Base-by-base conservation (phyloP, 2,329 filamentous ascomycete species). In the Epichloe typhina region DNA sequence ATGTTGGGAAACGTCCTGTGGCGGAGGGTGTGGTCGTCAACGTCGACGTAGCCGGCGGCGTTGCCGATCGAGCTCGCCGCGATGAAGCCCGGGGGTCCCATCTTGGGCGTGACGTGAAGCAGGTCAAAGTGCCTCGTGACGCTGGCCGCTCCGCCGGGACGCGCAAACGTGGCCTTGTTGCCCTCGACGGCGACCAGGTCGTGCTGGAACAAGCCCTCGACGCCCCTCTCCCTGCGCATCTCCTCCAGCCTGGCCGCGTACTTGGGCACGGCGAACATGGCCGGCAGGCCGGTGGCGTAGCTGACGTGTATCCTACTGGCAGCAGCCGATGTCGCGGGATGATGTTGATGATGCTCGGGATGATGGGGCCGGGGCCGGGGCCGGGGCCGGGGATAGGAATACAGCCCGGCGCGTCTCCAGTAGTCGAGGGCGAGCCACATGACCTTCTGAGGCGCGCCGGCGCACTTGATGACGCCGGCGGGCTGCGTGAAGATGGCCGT, bases 401-500 rank as follows among this genome's bases (percentile, higher is more conserved):
- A 80, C 3, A 77, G 60, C 2, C 76, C 77, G 0, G 67, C 66
- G 33, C 66, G 64, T 63, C 74, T 77, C 78, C 78, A 82, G 62
- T 77, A 63, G 58, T 81, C 76, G 41, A 80, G 64, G 1, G 78
- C 78, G 15, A 82, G 70, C 78, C 78, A 82, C 75, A 82, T 75
- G 58, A 73, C 66, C 64, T 82, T 82, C 55, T 82, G 78, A 8
- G 11, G 78, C 23, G 78, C 2, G 77, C 78, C 23, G 23, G 23
- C 23, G 23, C 23, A 26, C 23, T 26, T 26, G 23, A 26, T 26
- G 0, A 26, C 23, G 42, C 78, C 78, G 2, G 78, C 78, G 54
- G 78, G 78, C 54, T 80, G 77, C 1, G 77, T 80, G 66, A 82
- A 82, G 55, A 82, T 71, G 38, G 78, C 78, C 4, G 59, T 65